phyloP scores from a whole-genome alignment of 2,329 filamentous ascomycete species.

The Penicillium sp. region DNA sequence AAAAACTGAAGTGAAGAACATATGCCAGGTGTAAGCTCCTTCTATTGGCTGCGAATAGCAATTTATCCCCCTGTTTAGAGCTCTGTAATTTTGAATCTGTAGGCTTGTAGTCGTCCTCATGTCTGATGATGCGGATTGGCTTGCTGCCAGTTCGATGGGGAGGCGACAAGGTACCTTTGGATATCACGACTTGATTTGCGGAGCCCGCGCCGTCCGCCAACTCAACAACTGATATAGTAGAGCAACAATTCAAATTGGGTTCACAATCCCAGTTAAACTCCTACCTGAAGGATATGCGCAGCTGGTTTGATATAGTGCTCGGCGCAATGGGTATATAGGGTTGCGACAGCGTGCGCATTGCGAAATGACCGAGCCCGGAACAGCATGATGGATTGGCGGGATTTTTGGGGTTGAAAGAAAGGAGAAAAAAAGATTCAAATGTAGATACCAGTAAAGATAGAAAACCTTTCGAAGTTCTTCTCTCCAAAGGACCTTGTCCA shows the following conservation, averaged over 20 bases:
- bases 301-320: constrained; percentile 23
- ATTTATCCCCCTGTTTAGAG: not conserved
- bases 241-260: not conserved
- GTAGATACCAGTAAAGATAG: not conserved
- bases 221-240: not conserved
- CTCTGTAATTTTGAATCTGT: not conserved
- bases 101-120: not conserved
- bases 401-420: too few relatives aligned
- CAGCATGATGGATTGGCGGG: not conserved
- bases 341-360: constrained; percentile 33
- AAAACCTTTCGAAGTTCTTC: not conserved
- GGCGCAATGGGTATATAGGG: constrained; percentile 27
- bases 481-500: not conserved
- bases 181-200: not conserved
- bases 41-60: not conserved
- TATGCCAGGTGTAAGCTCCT: not conserved
- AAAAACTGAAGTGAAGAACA: not conserved
- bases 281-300: not conserved
- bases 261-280: not conserved
- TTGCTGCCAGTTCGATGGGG: constrained; percentile 6
- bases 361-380: constrained; percentile 15
- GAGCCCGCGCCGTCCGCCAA: not conserved
- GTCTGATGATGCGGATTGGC: not conserved
- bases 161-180: constrained; percentile 14
- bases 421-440: not conserved